A percentile compares a stretch with the other conserved stretches of the same genome.
Conservation (phyloP, 768 basidiomycete species). For the Serendipita sp. region DNA sequence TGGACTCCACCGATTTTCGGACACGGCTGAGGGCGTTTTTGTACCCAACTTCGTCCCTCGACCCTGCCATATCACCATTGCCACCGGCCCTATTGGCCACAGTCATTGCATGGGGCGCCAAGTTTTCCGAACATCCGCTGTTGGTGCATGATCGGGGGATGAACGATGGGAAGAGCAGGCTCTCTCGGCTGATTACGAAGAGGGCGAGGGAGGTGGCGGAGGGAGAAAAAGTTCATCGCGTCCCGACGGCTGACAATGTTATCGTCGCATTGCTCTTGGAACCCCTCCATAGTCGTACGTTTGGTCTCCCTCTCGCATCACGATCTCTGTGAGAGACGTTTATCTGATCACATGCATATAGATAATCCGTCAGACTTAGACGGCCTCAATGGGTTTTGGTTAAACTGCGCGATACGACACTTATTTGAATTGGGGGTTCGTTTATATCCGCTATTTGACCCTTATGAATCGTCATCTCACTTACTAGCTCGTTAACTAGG, state of each 20-base stretch:
- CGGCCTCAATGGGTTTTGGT: slow-evolving; percentile 76
- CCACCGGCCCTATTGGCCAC: slow-evolving; percentile 72
- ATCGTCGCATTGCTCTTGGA: slow-evolving; percentile 72
- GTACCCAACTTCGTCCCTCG: slow-evolving; percentile 7
- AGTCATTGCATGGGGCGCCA: slow-evolving; percentile 81
- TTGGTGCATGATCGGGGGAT: slow-evolving; percentile 54
- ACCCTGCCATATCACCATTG: slow-evolving; percentile 19
- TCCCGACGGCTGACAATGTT: slow-evolving; percentile 65
- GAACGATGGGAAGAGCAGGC: slow-evolving; percentile 44
- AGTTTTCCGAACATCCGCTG: slow-evolving; percentile 82
- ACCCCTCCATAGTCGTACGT: slow-evolving; percentile 76
- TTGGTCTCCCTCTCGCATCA: slow-evolving; percentile 7
- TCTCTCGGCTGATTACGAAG: slow-evolving; percentile 64
- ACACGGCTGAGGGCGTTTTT: slow-evolving; percentile 35
- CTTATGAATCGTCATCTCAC: too few relatives aligned
- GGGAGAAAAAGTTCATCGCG: slow-evolving; percentile 69
- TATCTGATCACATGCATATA: slow-evolving; percentile 19
- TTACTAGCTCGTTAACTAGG: slow-evolving; percentile 12
- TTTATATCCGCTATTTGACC: slow-evolving; percentile 18
- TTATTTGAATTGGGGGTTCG: slow-evolving; percentile 56
- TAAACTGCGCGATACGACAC: slow-evolving; percentile 61
- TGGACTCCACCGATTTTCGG: slow-evolving; percentile 72
- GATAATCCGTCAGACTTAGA: slow-evolving; percentile 59
- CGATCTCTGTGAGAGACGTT: neutral
- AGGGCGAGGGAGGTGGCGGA: slow-evolving; percentile 79